These are phyloP conservation scores for Xylaria sp. DNA, from an alignment of 2,329 filamentous ascomycete genomes.

Conservation along the genomic window DNA sequence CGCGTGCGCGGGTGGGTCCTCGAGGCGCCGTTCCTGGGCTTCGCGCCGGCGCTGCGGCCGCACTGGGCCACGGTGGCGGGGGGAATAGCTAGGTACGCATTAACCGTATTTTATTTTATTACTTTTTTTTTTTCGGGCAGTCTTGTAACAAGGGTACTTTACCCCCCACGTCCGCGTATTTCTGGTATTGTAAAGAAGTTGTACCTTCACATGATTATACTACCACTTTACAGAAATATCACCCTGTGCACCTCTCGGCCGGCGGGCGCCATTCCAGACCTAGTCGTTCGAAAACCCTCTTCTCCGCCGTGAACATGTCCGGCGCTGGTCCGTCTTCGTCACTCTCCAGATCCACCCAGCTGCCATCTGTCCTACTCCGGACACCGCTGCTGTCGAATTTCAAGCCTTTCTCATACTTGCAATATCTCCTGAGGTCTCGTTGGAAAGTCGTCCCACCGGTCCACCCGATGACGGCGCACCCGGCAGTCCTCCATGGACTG, in stretches of 20 bases:
- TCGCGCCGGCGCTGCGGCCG: slow-evolving; percentile 68
- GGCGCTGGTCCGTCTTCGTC: slow-evolving; percentile 51
- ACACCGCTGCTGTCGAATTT: slow-evolving; percentile 94
- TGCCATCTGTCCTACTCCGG: slow-evolving; percentile 65
- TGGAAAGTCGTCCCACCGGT: slow-evolving; percentile 87
- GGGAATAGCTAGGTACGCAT: slow-evolving; percentile 72
- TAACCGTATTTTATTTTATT: too few relatives aligned
- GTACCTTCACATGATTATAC: background rate
- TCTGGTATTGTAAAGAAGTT: background rate
- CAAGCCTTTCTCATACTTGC: slow-evolving; percentile 69
- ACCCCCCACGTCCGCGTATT: too few relatives aligned
- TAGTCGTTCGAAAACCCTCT: slow-evolving; percentile 76
- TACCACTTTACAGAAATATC: background rate
- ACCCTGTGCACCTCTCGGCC: slow-evolving; percentile 66
- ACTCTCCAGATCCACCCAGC: slow-evolving; percentile 69
- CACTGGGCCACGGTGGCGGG: slow-evolving; percentile 62
- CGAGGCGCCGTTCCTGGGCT: slow-evolving; percentile 77
- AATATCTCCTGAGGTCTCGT: slow-evolving; percentile 80
- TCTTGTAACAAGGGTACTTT: too few relatives aligned
- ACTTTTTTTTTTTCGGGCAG: too few relatives aligned
- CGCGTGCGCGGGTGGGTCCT: slow-evolving; percentile 73
- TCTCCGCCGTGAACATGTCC: slow-evolving; percentile 75
- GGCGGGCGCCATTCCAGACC: slow-evolving; percentile 69
- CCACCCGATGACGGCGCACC: slow-evolving; percentile 89
- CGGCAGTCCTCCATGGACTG: slow-evolving; percentile 83